Base-by-base conservation (phyloP, 2,329 filamentous ascomycete genomes). In the Diaporthe destruens region DNA sequence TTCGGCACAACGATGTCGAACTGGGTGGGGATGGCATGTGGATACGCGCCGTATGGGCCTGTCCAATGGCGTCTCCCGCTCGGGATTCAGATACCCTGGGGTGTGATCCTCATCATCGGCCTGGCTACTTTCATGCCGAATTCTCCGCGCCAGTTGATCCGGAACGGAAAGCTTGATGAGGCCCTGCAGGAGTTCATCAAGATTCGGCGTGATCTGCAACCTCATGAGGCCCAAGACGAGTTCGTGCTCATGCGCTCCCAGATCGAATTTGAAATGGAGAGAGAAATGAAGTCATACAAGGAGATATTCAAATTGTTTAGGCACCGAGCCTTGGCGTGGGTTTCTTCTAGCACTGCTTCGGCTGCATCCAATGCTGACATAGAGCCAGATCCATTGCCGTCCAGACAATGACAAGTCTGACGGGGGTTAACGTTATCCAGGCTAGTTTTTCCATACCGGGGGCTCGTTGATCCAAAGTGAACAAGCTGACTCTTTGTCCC, bases 1-100 rank as follows among this genome's bases (percentile, higher is more conserved):
- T 86, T 88, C 67, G 88, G 87, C 14, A 88, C 86, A 4, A 88
- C 88, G 86, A 80, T 82, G 74, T 87, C 86, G 6, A 90, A 89
- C 77, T 89, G 87, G 88, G 84, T 89, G 5, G 87, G 87, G 3
- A 89, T 86, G 75, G 87, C 86, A 0, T 88, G 87, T 74, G 83
- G 85, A 25, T 88, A 85, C 70, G 86, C 87, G 0, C 82, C 87
- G 0, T 88, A 88, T 71, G 87, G 88, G 0, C 76, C 83, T 5
- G 78, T 84, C 0, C 88, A 89, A 77, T 90, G 87, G 88, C 84
- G 87, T 14, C 79, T 89, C 0, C 88, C 87, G 0, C 82, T 89
- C 3, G 87, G 81, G 0, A 83, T 89, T 34, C 87, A 89, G 77
- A 85, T 89, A 14, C 87, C 87, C 0, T 89, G 86, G 85, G 87